Evolutionary conservation across 129 eudicot species (phyloP), one percentile per base, ranked within the genome.

Genomic region (Chrysanthemum makinoi): DNA sequence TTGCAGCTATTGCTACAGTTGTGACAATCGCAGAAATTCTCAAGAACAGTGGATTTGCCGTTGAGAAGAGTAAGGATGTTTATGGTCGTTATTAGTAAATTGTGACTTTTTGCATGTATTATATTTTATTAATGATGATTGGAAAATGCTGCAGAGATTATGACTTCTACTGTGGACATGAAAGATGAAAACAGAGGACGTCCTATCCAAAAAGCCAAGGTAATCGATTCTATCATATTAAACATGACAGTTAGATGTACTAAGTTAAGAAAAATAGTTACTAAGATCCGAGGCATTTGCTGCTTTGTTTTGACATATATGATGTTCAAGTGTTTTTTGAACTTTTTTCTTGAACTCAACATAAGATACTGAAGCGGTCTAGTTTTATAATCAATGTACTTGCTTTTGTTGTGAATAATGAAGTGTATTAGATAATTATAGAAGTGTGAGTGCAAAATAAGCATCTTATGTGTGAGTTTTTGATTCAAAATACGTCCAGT

Each of bases 1-100:
- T 4, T 86, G 83, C 94, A 91, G 98, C 96, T 52, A 89, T 91
- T 73, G 87, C 96, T 10, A 91, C 96, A 10, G 98, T 88, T 53
- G 96, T 91, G 58, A 84, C 87, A 12, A 63, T 91, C 70, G 91
- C 96, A 18, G 96, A 91, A 73, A 91, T 91, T 69, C 83, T 91
- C 33, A 91, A 91, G 75, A 91, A 91, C 74, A 84, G 85, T 70
- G 97, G 94, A 66, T 86, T 76, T 24, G 98, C 95, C 22, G 82
- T 83, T 60, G 98, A 91, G 83, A 91, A 84, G 79, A 91, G 98
- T 89, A 85, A 82, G 95, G 16, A 62, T 67, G 15, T 65, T 56
- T 17, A 43, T 43, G 22, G 7, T 43, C 28, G 44, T 20, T 62
- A 43, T 47, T 63, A 0, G 51, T 53, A 53, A 56, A 73, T 6